Percentiles rank a stretch among this genome's conserved stretches.
phyloP scores from a whole-genome alignment of 2,329 filamentous ascomycete species.

The Rhexocercosporidium sp. region DNA sequence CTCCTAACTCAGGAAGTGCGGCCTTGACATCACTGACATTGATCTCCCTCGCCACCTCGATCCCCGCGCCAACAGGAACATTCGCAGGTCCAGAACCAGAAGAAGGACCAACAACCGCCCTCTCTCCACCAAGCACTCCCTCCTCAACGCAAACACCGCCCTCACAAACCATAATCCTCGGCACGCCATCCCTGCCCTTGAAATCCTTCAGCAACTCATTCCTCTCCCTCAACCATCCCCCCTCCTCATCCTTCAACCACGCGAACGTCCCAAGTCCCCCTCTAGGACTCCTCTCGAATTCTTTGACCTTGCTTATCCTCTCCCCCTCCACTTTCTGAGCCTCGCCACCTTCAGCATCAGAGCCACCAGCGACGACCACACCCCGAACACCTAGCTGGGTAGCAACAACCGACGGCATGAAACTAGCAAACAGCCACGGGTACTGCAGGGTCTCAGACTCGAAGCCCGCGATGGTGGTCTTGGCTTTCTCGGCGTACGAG shows the following conservation, averaged over 20 bases:
- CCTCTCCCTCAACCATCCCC: constrained; percentile 54
- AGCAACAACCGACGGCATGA: constrained; percentile 78
- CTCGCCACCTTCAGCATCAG: constrained; percentile 36
- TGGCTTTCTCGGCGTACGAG: constrained; percentile 67
- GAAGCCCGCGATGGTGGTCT: constrained; percentile 81
- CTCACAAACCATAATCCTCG: constrained; percentile 53
- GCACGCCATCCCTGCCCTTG: constrained; percentile 42
- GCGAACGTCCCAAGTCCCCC: constrained; percentile 36
- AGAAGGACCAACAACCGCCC: not conserved
- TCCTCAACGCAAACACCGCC: constrained; percentile 51
- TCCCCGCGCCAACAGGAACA: not conserved
- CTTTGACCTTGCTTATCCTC: constrained; percentile 40
- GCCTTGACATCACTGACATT: not conserved
- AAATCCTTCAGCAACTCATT: constrained; percentile 49
- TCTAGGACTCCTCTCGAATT: constrained; percentile 39
- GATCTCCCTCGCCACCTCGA: not conserved
- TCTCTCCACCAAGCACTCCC: constrained; percentile 11
- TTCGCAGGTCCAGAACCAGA: too few relatives aligned
- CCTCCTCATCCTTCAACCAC: constrained; percentile 30
- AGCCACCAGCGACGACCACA: constrained; percentile 51
- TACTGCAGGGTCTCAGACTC: constrained; percentile 92
- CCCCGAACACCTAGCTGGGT: constrained; percentile 69
- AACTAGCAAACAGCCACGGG: constrained; percentile 85
- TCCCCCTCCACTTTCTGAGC: constrained; percentile 27
- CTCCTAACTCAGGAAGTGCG: not conserved